These are phyloP conservation scores for Pseudopithomyces chartarum DNA, from an alignment of 2,329 filamentous ascomycete genomes.

Conservation along the genomic window DNA sequence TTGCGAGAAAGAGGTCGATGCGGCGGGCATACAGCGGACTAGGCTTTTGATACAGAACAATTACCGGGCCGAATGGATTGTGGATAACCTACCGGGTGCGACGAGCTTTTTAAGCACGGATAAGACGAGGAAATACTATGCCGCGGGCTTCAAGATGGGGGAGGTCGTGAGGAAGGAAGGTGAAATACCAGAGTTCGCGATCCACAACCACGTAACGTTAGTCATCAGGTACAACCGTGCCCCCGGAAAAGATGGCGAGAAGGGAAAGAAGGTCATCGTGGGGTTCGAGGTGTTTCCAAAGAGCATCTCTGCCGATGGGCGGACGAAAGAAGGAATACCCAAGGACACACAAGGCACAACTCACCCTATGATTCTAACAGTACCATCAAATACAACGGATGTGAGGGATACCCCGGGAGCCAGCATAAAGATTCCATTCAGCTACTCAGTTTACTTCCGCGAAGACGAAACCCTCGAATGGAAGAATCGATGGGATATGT, in stretches of 20 bases:
- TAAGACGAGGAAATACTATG: slow-evolving; percentile 84
- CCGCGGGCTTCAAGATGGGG: slow-evolving; percentile 86
- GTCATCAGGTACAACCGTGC: slow-evolving; percentile 79
- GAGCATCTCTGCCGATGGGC: slow-evolving; percentile 69
- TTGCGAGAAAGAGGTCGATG: slow-evolving; percentile 70
- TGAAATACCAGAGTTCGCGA: slow-evolving; percentile 68
- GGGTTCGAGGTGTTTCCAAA: slow-evolving; percentile 91
- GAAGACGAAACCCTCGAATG: slow-evolving; percentile 82
- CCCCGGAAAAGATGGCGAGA: slow-evolving; percentile 69
- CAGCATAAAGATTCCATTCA: slow-evolving; percentile 77
- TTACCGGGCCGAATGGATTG: slow-evolving; percentile 92
- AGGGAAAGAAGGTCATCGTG: slow-evolving; percentile 78
- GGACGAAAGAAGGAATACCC: slow-evolving; percentile 69
- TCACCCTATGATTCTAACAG: slow-evolving; percentile 71
- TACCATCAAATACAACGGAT: slow-evolving; percentile 62
- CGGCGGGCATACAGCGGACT: slow-evolving; percentile 68
- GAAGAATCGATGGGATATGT: slow-evolving; percentile 84
- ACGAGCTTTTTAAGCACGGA: slow-evolving; percentile 88
- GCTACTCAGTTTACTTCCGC: slow-evolving; percentile 88
- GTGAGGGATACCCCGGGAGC: slow-evolving; percentile 61
- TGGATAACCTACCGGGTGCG: slow-evolving; percentile 87
- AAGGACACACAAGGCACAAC: slow-evolving; percentile 66
- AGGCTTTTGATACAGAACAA: slow-evolving; percentile 75
- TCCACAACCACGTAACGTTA: slow-evolving; percentile 89
- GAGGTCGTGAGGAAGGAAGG: slow-evolving; percentile 70